Evolutionary conservation across 352 stramenopile genomes (phyloP), one percentile per base, ranked within the genome.

Genomic region (Phytopythium chamaehyphon): DNA sequence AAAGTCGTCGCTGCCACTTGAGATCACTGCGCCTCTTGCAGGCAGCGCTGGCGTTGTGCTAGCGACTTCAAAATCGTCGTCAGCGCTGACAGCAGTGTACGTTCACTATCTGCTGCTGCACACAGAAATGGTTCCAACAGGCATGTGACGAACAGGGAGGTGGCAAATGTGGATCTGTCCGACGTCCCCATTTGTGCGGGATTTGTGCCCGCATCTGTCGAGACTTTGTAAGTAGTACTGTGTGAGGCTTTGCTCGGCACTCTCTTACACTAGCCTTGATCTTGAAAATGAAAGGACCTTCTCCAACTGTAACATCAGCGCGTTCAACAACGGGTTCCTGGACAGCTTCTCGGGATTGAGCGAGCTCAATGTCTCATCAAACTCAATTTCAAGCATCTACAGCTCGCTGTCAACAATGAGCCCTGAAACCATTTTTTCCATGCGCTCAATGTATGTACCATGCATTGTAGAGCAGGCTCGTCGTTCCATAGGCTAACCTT

Each of bases 341-440:
- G 66, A 72, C 45, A 72, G 55, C 26, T 66, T 75, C 21, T 47
- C 51, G 14, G 42, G 40, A 11, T 54, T 75, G 15, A 23, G 56
- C 11, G 60, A 49, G 10, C 47, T 75, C 21, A 62, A 75, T 36
- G 21, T 75, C 28, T 55, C 54, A 1, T 59, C 42, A 33, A 75
- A 75, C 56, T 59, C 57, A 6, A 23, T 75, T 31, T 70, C 62
- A 21, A 69, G 55, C 47, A 69, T 75, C 43, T 75, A 72, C 55
- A 49, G 48, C 45, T 66, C 7, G 7, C 18, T 72, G 6, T 47
- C 56, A 0, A 40, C 46, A 3, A 52, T 52, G 46, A 52, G 46
- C 8, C 46, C 46, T 14, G 46, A 52, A 31, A 42, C 46, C 31
- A n/a, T 43, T 11, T 31, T 21, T 33, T 22, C 46, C 10, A 22